Evolutionary conservation across 169 alveolate species (phyloP).

Genomic region (Cryptosporidium tyzzeri): DNA sequence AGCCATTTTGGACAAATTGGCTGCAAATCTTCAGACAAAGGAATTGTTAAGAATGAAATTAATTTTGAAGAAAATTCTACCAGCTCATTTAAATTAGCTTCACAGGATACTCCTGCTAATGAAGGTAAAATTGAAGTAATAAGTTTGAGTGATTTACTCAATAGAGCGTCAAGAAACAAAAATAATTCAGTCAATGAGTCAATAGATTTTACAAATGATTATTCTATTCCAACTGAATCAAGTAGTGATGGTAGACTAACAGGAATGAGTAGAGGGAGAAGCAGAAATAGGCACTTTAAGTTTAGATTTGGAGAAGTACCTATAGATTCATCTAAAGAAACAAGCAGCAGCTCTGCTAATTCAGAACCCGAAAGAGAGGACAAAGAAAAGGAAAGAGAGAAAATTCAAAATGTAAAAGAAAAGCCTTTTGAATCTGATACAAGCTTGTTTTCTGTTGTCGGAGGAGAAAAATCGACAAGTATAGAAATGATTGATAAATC

Average conservation of each 20-base stretch:
- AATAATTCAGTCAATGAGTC: neutral
- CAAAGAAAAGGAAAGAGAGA: no score
- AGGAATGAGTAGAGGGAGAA: slow-evolving; percentile 32
- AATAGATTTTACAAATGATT: neutral
- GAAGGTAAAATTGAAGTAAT: neutral
- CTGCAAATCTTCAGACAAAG: neutral
- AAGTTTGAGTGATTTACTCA: neutral
- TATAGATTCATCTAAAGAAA: neutral
- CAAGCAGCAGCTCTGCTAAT: neutral
- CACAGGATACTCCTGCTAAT: neutral
- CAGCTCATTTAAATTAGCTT: neutral
- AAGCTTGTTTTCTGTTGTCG: neutral
- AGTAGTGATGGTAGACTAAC: slow-evolving; percentile 7
- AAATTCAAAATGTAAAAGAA: neutral
- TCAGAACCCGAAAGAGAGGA: neutral
- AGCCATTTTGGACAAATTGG: neutral
- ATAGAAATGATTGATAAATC: neutral
- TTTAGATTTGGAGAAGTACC: slow-evolving; percentile 1
- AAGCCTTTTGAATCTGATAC: neutral
- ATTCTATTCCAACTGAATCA: slow-evolving; percentile 21
- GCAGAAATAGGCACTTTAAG: slow-evolving; percentile 12
- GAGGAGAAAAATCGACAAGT: neutral
- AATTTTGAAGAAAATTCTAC: neutral
- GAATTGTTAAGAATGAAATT: no score
- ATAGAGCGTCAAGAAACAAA: neutral